phyloP scores from a whole-genome alignment of 768 basidiomycete genomes.

The Kwoniella dendrophila region DNA sequence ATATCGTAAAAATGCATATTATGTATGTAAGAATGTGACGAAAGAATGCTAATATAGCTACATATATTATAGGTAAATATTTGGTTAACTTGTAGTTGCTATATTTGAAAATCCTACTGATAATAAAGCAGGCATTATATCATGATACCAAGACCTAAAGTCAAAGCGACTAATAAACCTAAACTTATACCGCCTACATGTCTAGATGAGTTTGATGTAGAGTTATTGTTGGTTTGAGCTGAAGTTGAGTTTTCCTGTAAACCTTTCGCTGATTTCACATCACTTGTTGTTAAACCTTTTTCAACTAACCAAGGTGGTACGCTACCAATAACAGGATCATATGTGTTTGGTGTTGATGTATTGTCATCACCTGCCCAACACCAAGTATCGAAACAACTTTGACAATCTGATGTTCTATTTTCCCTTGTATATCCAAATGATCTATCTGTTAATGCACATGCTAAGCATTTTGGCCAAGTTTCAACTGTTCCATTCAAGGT shows the following conservation, averaged over 20 bases:
- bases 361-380: slow-evolving; percentile 54
- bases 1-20: too few relatives aligned
- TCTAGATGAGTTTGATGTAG: too few relatives aligned
- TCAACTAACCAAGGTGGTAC: slow-evolving; percentile 36
- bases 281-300: slow-evolving; percentile 18
- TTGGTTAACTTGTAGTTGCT: too few relatives aligned
- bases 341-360: slow-evolving; percentile 38
- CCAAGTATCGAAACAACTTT: slow-evolving; percentile 52
- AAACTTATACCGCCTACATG: too few relatives aligned
- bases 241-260: slow-evolving; percentile 1
- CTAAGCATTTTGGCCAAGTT: slow-evolving; percentile 68
- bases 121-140: too few relatives aligned
- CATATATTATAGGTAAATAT: too few relatives aligned
- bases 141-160: too few relatives aligned
- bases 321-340: slow-evolving; percentile 46
- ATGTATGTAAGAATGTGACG: too few relatives aligned
- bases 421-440: slow-evolving; percentile 45
- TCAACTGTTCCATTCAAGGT: slow-evolving; percentile 64
- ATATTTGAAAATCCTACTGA: too few relatives aligned
- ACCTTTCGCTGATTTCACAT: slow-evolving; percentile 13
- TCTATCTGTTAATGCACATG: slow-evolving; percentile 68
- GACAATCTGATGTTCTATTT: slow-evolving; percentile 47
- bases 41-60: too few relatives aligned
- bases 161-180: too few relatives aligned
- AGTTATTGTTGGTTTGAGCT: neutral